Evolutionary conservation across 768 basidiomycete genomes (phyloP), one percentile per base, ranked within the genome.

Genomic region (Termitomyces eurrhizus): DNA sequence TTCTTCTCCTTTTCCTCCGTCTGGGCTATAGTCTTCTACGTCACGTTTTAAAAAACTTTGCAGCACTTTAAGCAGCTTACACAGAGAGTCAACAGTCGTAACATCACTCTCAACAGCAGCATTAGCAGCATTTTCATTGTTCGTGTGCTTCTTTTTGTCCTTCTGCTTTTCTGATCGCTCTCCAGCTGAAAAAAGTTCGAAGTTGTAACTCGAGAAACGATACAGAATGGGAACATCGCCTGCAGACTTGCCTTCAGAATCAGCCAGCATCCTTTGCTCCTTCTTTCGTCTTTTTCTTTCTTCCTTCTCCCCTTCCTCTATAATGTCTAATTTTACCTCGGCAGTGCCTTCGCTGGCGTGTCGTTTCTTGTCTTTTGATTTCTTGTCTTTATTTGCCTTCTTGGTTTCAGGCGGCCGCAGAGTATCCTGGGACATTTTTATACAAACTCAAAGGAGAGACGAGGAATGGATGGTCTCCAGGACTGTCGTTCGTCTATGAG

Each of bases 71-170:
- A 52, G 45, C n/a, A 6, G 60, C 72, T 68, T 52, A 71, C 73
- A 55, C 42, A 57, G 64, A 35, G 64, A 36, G 57, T 72, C 72
- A 51, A 68, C 61, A 26, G 62, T 62, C 60, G 61, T 68, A 37
- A 57, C 51, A 37, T 61, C 68, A 33, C 56, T 66, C 52, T 66
- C 64, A 32, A 65, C 69, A 3, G 46, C 33, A 6, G 14, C 44
- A 26, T 42, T 42, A 3, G 52, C 24, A 9, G 59, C 48, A 26
- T 39, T 36, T 1, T 59, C 61, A 39, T 57, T 66, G 39, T 65
- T 67, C 55, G 71, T 72, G 61, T 67, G 70, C 52, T 67, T 70
- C 58, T 71, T 74, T 67, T 73, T 68, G 62, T 72, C 70, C 55
- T 55, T 60, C 39, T 50, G 70, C 67, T 39, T 66, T 55, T 56